These are phyloP conservation scores for Ananas comosus DNA, from an alignment of 176 grass and related monocot genomes.

Conservation along the genomic window DNA sequence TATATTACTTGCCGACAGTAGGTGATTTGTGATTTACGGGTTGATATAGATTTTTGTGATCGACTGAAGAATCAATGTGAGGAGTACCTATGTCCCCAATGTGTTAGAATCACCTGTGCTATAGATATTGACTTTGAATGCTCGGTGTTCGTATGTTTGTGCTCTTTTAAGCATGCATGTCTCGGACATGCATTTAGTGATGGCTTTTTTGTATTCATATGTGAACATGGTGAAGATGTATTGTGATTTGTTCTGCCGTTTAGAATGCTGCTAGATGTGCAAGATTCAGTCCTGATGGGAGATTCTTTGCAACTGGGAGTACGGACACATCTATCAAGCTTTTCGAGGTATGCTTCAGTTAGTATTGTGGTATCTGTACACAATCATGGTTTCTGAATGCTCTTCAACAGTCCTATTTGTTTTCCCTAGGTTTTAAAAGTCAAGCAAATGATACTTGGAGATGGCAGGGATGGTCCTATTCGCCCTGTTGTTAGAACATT, in stretches of 20 bases:
- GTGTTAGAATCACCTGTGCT: too few species aligned
- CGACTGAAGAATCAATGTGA: too few species aligned
- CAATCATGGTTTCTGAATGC: neutral
- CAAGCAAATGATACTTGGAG: slow-evolving; percentile 73
- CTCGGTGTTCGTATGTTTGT: too few species aligned
- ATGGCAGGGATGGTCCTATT: slow-evolving; percentile 64
- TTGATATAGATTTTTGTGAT: neutral
- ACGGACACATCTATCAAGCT: slow-evolving; percentile 85
- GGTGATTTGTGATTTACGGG: neutral
- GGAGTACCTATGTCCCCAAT: too few species aligned
- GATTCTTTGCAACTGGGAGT: slow-evolving; percentile 88
- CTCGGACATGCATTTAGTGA: neutral
- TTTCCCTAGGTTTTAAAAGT: slow-evolving; percentile 67
- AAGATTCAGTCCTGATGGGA: slow-evolving; percentile 77
- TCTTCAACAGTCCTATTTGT: slow-evolving; percentile 6
- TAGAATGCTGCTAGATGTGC: slow-evolving; percentile 80
- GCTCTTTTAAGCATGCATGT: neutral
- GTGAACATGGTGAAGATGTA: slow-evolving; percentile 3
- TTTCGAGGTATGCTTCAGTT: slow-evolving; percentile 54
- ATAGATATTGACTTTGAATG: too few species aligned
- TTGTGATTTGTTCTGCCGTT: slow-evolving; percentile 23
- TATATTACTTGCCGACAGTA: neutral
- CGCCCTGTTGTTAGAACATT: slow-evolving; percentile 75
- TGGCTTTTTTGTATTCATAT: neutral
- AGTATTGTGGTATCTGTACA: neutral